A percentile compares a stretch with the other conserved stretches of the same genome.
Conservation (phyloP, 495 filamentous ascomycete species). For the Opeltia flavorubescens region DNA sequence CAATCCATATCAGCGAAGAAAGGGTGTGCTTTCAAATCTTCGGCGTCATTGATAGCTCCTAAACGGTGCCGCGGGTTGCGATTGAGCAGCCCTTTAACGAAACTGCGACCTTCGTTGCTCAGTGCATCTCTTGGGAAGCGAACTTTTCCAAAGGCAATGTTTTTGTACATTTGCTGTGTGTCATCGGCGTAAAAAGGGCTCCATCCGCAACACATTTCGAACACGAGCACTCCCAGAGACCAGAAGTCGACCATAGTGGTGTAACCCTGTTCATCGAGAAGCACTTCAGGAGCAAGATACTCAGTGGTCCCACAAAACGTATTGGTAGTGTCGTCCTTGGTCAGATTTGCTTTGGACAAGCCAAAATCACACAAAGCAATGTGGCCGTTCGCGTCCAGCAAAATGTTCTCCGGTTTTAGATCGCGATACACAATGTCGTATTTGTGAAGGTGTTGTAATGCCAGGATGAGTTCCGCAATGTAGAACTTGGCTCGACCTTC, state of each 20-base stretch:
- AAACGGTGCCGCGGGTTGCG: conserved; percentile 92
- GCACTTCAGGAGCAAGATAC: conserved; percentile 89
- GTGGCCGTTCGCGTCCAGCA: conserved; percentile 73
- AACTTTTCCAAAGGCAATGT: conserved; percentile 97
- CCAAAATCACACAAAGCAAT: conserved; percentile 84
- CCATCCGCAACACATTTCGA: conserved; percentile 99
- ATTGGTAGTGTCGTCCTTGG: conserved; percentile 93
- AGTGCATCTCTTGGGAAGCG: conserved; percentile 90
- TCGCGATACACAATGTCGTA: conserved; percentile 97
- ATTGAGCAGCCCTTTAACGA: conserved; percentile 94
- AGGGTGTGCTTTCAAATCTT: conserved; percentile 85
- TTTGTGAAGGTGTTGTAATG: conserved; percentile 86
- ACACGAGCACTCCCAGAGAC: conserved; percentile 93
- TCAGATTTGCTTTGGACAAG: conserved; percentile 90
- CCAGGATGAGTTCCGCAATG: conserved; percentile 92
- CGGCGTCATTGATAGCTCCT: conserved; percentile 79
- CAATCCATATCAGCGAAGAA: conserved; percentile 95
- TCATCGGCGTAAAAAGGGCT: conserved; percentile 98
- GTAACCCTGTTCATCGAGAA: conserved; percentile 93
- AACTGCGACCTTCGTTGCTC: conserved; percentile 86
- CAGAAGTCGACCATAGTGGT: conserved; percentile 99
- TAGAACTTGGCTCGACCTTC: conserved; percentile 96
- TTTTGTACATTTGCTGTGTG: conserved; percentile 99
- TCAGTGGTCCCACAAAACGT: conserved; percentile 98
- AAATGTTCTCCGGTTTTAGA: conserved; percentile 74